Evolutionary conservation across 768 basidiomycete species (phyloP).

Genomic region (Mycena floridula): DNA sequence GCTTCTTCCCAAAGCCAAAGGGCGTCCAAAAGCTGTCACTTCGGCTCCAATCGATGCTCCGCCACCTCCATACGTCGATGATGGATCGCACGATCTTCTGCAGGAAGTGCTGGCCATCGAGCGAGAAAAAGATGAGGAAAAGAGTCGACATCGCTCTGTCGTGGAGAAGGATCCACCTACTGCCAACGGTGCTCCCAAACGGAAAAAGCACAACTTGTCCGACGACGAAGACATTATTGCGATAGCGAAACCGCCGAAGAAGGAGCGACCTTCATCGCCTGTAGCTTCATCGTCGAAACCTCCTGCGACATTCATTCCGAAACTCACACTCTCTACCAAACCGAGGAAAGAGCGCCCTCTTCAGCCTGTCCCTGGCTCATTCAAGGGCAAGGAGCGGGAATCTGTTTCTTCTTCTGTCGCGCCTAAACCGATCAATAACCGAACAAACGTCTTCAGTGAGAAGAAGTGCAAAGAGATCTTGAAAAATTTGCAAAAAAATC

Average conservation of each 20-base stretch:
- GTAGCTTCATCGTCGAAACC: conserved; percentile 23
- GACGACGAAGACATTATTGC: conserved; percentile 63
- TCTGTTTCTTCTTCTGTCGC: conserved; percentile 18
- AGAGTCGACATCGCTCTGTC: conserved; percentile 38
- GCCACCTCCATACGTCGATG: conserved; percentile 66
- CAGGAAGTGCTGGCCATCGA: conserved; percentile 83
- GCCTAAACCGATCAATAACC: conserved; percentile 55
- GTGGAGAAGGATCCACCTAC: conserved; percentile 32
- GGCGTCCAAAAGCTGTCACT: conserved; percentile 25
- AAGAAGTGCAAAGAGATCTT: conserved; percentile 82
- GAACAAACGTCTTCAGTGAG: too few species aligned
- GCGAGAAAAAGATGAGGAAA: conserved; percentile 55
- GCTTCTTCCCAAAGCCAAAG: conserved; percentile 29
- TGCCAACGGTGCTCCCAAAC: conserved; percentile 42
- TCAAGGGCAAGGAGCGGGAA: conserved; percentile 78
- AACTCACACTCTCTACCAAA: conserved; percentile 21
- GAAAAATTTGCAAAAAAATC: conserved; percentile 74
- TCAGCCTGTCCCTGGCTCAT: conserved; percentile 34
- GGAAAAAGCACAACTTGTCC: conserved; percentile 38
- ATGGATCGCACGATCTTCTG: conserved; percentile 75
- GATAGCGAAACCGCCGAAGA: conserved; percentile 60
- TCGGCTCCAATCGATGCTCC: conserved; percentile 17
- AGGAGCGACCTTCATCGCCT: conserved; percentile 37
- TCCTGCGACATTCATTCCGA: conserved; percentile 1
- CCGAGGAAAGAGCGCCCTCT: conserved; percentile 28